Conservation (phyloP, 2,329 filamentous ascomycete genomes). For the Zasmidium cellare region DNA sequence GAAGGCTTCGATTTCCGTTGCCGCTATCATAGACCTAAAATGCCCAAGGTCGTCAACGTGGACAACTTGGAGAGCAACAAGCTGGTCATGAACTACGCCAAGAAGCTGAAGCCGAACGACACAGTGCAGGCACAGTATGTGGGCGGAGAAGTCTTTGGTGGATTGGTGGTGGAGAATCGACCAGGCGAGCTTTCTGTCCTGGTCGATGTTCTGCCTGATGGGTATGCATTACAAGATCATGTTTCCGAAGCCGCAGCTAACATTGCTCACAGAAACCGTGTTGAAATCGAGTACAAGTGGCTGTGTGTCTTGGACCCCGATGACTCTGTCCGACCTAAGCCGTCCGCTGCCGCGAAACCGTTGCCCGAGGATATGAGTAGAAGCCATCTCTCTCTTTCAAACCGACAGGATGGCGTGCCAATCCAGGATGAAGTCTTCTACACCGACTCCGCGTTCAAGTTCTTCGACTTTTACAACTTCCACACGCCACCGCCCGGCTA, state of each 20-base stretch:
- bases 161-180: conserved; percentile 81
- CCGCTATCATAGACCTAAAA: conserved; percentile 87
- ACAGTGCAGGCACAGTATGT: conserved; percentile 85
- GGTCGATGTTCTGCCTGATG: conserved; percentile 79
- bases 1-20: conserved; percentile 92
- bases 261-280: conserved; percentile 56
- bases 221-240: conserved; percentile 55
- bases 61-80: conserved; percentile 69
- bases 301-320: conserved; percentile 70
- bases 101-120: conserved; percentile 68
- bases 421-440: conserved; percentile 49
- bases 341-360: conserved; percentile 70
- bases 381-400: conserved; percentile 46
- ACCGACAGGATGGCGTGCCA: conserved; percentile 52
- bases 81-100: conserved; percentile 67
- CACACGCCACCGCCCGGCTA: conserved; percentile 41
- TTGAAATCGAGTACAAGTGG: conserved; percentile 86
- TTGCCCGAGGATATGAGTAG: conserved; percentile 58
- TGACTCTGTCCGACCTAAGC: conserved; percentile 72
- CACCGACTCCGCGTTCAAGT: conserved; percentile 47
- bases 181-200: conserved; percentile 72
- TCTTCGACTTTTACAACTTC: conserved; percentile 69
- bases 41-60: conserved; percentile 64
- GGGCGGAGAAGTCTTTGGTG: conserved; percentile 86
- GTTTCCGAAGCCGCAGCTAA: conserved; percentile 2